Percentiles rank a stretch among this genome's conserved stretches.
phyloP scores from a whole-genome alignment of 2,329 filamentous ascomycete genomes.

The Colletotrichum australisinense region DNA sequence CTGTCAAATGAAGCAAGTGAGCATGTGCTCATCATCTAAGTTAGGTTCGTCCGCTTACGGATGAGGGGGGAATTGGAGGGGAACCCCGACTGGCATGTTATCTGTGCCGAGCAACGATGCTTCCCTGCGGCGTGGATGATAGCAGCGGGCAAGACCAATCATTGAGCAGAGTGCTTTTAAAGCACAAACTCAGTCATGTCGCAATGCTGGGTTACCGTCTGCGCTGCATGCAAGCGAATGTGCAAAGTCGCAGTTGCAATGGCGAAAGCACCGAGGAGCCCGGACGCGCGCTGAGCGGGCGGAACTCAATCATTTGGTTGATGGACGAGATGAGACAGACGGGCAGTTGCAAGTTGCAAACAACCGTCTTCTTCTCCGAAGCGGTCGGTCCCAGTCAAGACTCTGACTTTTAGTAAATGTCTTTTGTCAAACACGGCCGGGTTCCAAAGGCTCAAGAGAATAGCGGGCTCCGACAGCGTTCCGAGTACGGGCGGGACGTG shows the following conservation, averaged over 20 bases:
- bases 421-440: not conserved
- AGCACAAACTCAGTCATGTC: conserved; percentile 16
- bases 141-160: not conserved
- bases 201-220: not conserved
- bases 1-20: conserved; percentile 28
- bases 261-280: conserved; percentile 10
- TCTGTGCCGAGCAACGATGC: conserved; percentile 15
- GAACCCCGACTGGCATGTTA: conserved; percentile 8
- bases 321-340: not conserved
- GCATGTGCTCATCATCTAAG: conserved; percentile 22
- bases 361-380: not conserved
- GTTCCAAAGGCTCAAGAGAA: not conserved
- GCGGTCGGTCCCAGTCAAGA: not conserved
- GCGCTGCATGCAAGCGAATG: conserved; percentile 16
- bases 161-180: not conserved
- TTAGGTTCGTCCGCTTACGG: conserved; percentile 33
- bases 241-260: not conserved
- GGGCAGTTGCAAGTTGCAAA: not conserved
- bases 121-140: not conserved
- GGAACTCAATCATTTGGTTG: not conserved
- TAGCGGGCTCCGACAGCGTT: not conserved
- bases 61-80: not conserved
- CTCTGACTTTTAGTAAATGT: not conserved
- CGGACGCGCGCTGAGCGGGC: not conserved
- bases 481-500: not conserved